phyloP scores from a whole-genome alignment of 306 rosid genomes.

The Styphnolobium japonicum region DNA sequence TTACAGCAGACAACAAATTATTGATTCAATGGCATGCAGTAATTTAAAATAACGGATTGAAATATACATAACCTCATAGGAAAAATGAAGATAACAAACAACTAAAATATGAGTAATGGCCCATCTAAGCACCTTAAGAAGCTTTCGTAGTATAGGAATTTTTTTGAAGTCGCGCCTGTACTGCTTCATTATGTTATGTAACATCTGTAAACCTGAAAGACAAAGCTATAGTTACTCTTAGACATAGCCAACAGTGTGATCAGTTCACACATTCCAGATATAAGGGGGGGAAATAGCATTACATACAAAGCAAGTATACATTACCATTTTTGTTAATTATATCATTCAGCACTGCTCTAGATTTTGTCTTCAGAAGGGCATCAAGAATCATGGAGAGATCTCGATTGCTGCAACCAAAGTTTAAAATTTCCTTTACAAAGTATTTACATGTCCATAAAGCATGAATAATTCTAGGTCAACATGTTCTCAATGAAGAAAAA shows the following conservation, averaged over 20 bases:
- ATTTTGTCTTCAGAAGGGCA: conserved; percentile 92
- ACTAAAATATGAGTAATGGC: conserved; percentile 17
- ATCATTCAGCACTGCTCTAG: conserved; percentile 81
- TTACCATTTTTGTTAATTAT: conserved; percentile 91
- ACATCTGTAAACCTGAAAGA: conserved; percentile 89
- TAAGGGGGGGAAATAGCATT: neutral
- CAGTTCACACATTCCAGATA: neutral
- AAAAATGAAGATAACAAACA: conserved; percentile 16
- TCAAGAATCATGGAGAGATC: conserved; percentile 99
- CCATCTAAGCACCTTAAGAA: conserved; percentile 71
- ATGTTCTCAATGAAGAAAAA: conserved; percentile 2
- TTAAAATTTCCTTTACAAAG: conserved; percentile 7
- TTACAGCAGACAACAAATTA: neutral
- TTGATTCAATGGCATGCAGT: conserved; percentile 19
- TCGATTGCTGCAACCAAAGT: conserved; percentile 74
- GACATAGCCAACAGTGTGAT: conserved; percentile 13
- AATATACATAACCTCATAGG: neutral
- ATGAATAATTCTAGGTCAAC: conserved; percentile 14
- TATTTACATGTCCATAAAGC: conserved; percentile 15
- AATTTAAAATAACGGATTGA: conserved; percentile 3
- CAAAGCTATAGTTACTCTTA: conserved; percentile 21
- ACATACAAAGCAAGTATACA: neutral
- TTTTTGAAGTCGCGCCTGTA: conserved; percentile 90
- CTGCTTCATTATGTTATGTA: conserved; percentile 89
- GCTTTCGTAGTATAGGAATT: conserved; percentile 96